Conservation (phyloP, 345 rosid genomes). For the Angophora floribunda region DNA sequence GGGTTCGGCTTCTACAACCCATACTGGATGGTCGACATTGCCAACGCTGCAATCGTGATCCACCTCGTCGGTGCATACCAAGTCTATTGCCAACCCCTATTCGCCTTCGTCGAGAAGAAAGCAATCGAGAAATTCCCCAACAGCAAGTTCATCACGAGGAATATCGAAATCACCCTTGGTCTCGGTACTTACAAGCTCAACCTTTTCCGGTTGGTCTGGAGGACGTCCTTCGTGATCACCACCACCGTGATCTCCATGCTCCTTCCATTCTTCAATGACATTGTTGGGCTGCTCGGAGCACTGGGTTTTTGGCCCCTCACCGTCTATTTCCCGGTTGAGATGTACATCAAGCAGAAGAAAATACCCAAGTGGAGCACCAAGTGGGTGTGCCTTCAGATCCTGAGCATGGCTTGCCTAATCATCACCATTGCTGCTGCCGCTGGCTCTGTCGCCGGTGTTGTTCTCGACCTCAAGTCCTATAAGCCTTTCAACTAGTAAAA, state of each 20-base stretch:
- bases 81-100: conserved; percentile 66
- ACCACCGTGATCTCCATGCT: conserved; percentile 65
- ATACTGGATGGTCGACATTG: conserved; percentile 65
- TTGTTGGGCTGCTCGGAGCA: conserved; percentile 67
- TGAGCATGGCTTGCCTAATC: conserved; percentile 49
- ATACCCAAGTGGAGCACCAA: conserved; percentile 54
- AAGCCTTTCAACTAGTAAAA: conserved; percentile 4
- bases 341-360: conserved; percentile 52
- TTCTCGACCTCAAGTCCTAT: conserved; percentile 12
- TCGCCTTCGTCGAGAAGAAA: conserved; percentile 47
- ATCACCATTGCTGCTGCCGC: conserved; percentile 46
- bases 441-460: conserved; percentile 62
- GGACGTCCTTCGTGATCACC: conserved; percentile 39
- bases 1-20: conserved; percentile 77
- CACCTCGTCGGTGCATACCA: conserved; percentile 79
- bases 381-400: conserved; percentile 49
- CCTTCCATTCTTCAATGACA: conserved; percentile 67
- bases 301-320: conserved; percentile 76
- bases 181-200: conserved; percentile 25
- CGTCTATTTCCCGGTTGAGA: conserved; percentile 74
- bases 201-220: conserved; percentile 51
- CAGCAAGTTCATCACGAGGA: conserved; percentile 29
- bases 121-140: conserved; percentile 27
- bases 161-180: conserved; percentile 33
- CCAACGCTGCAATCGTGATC: conserved; percentile 55